Conservation (phyloP, 257 asterid genomes). For the Solanum dulcamara region DNA sequence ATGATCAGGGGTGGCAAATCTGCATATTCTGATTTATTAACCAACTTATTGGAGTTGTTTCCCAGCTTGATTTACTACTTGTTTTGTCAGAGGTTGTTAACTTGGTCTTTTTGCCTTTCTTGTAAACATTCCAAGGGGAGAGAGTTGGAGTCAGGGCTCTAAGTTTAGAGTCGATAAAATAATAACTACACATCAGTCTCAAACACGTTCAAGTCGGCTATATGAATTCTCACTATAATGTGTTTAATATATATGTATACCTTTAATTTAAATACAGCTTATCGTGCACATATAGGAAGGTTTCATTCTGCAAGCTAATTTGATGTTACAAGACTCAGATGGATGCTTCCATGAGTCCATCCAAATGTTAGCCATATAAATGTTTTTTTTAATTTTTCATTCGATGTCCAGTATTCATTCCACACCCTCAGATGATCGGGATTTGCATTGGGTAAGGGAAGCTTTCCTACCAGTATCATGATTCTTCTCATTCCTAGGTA, state of each 20-base stretch:
- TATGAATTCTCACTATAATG: not conserved
- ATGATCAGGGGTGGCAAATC: not conserved
- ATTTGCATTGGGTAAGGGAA: not conserved
- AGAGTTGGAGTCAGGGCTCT: not conserved
- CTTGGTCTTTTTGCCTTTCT: not conserved
- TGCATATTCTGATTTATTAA: not conserved
- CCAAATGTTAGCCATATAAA: not conserved
- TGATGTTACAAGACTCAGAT: not conserved
- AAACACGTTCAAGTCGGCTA: not conserved
- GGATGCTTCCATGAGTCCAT: not conserved
- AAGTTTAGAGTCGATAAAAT: not conserved
- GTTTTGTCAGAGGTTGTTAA: not conserved
- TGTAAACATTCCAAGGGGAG: not conserved
- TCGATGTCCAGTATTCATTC: not conserved
- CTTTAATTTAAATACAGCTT: not conserved
- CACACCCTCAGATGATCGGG: not conserved
- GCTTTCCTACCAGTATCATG: not conserved
- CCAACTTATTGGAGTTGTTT: not conserved
- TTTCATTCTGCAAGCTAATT: no score
- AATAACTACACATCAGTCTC: not conserved
- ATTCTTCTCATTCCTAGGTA: not conserved
- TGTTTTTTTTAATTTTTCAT: not conserved
- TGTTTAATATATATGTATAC: not conserved
- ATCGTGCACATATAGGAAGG: not conserved
- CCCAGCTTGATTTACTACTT: not conserved